Base-by-base conservation (phyloP, 1,284 basidiomycete species). In the Leucocoprinus gongylophorus region DNA sequence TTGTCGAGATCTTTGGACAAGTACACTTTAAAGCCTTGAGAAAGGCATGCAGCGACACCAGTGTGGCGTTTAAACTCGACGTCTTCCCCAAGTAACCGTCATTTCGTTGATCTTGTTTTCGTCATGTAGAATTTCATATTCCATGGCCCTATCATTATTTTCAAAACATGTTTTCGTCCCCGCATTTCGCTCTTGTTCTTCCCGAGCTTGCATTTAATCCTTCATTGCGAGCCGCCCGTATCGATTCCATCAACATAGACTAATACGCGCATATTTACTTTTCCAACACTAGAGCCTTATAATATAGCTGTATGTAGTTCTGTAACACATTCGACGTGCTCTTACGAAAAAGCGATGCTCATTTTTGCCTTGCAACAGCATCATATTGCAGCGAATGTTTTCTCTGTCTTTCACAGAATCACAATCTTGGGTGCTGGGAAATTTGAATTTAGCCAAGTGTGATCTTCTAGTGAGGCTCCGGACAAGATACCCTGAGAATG, bases 61-160 rank as follows among this genome's bases (percentile, higher is more conserved):
- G 78, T 57, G 74, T 79, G 18, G 78, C 87, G 20, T 89, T 79
- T 75, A 87, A 84, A 62, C 78, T 88, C 56, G 83, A 88, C 59
- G 64, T 75, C 54, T 48, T 75, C 50, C 71, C 75, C 56, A 66
- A 71, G 58, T 64, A 64, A 54, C 68, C 60, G 51, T 74, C 62
- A 71, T 45, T 51, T 28, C 48, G 47, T 53, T 55, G 50, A 35
- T 48, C 37, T 44, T 50, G 23, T 17, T 26, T 45, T 29, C 30
- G 44, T 28, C 44, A 30, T 38, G 28, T 46, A 43, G 37, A 41
- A 56, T 56, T 57, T 62, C 45, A 56, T 26, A 26, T 38, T 48
- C 56, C 41, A 43, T 48, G 60, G 60, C 50, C 55, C 54, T 56
- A 57, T 58, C 52, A 41, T 58, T 54, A 54, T 46, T 51, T 20